Evolutionary conservation across 257 asterid genomes (phyloP).

Genomic region (Cruciata laevipes): DNA sequence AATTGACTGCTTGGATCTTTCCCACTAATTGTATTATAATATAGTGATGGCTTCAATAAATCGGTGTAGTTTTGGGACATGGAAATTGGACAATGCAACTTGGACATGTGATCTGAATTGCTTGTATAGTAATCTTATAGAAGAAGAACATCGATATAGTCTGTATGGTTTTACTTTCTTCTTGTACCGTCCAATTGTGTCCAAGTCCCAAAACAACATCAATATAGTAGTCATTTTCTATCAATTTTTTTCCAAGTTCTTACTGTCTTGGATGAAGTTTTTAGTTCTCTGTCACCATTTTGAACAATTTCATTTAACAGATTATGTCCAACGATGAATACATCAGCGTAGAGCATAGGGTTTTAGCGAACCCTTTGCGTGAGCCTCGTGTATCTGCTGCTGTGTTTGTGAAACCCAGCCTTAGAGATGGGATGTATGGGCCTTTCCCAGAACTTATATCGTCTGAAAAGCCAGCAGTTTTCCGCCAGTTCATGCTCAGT

Average conservation of each 20-base stretch:
- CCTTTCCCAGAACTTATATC: conserved; percentile 30
- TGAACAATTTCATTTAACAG: conserved; percentile 20
- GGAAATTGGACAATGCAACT: too few species aligned
- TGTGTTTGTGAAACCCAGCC: conserved; percentile 34
- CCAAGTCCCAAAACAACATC: too few species aligned
- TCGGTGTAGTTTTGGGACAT: too few species aligned
- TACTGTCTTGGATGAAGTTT: neutral
- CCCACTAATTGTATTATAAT: too few species aligned
- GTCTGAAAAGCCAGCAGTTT: conserved; percentile 28
- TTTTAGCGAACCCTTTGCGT: conserved; percentile 27
- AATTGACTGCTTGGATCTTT: too few species aligned
- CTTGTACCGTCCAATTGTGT: too few species aligned
- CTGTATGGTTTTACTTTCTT: too few species aligned
- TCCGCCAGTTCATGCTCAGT: conserved; percentile 20
- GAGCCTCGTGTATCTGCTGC: conserved; percentile 37
- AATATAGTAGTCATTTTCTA: neutral
- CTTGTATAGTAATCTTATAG: too few species aligned
- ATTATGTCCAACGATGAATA: conserved; percentile 40
- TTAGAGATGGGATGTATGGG: conserved; percentile 26
- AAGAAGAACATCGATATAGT: too few species aligned
- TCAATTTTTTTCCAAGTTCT: neutral
- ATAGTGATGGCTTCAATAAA: too few species aligned
- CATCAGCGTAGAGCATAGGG: conserved; percentile 41
- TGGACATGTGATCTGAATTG: too few species aligned
- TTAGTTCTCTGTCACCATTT: neutral